Evolutionary conservation across 1,284 basidiomycete genomes (phyloP).

Genomic region (Cutaneotrichosporon cavernicola): DNA sequence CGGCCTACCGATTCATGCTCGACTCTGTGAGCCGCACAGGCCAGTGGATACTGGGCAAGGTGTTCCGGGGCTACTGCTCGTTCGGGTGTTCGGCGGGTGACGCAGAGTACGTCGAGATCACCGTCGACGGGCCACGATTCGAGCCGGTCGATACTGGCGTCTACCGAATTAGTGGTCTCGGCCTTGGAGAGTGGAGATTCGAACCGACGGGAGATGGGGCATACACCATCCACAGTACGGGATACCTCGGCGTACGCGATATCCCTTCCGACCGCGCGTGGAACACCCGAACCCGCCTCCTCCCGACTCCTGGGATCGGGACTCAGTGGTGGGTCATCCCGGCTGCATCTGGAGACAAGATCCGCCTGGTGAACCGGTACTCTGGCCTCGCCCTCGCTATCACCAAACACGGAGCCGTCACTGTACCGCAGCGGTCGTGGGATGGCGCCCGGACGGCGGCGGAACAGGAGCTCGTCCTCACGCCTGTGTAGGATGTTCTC

Average conservation of each 20-base stretch:
- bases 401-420: background rate
- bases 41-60: slow-evolving; percentile 12
- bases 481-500: background rate
- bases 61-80: slow-evolving; percentile 22
- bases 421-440: slow-evolving; percentile 10
- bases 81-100: slow-evolving; percentile 18
- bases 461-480: background rate
- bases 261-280: slow-evolving; percentile 13
- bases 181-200: slow-evolving; percentile 1
- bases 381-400: slow-evolving; percentile 13
- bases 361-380: slow-evolving; percentile 24
- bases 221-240: slow-evolving; percentile 9
- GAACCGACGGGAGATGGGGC: slow-evolving; percentile 18
- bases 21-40: slow-evolving; percentile 10
- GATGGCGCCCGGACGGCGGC: background rate
- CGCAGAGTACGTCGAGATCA: slow-evolving; percentile 21
- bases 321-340: slow-evolving; percentile 24
- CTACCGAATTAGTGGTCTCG: no score
- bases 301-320: background rate
- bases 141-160: slow-evolving; percentile 3
- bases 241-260: slow-evolving; percentile 10
- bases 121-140: slow-evolving; percentile 4
- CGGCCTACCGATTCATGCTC: slow-evolving; percentile 22
- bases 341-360: background rate
- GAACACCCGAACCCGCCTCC: background rate